These are phyloP conservation scores for Mycena latifolia DNA, from an alignment of 768 basidiomycete species.

Conservation along the genomic window DNA sequence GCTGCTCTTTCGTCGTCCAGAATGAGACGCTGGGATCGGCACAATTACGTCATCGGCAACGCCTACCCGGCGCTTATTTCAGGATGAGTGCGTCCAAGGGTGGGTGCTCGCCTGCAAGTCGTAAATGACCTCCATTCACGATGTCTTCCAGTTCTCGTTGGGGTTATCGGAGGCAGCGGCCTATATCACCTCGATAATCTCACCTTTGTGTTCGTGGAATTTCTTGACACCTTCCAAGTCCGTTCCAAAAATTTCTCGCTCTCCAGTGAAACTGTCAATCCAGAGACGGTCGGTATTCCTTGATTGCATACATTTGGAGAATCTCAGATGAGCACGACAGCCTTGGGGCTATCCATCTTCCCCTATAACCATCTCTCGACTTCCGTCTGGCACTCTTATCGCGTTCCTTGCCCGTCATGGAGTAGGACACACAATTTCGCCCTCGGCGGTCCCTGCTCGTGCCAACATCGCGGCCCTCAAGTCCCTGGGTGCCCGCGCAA, in stretches of 20 bases:
- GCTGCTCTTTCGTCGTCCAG: too few relatives aligned
- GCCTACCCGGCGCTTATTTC: too few relatives aligned
- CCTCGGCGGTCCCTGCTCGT: constrained; percentile 83
- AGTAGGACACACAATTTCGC: constrained; percentile 77
- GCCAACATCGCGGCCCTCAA: constrained; percentile 98
- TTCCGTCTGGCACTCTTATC: constrained; percentile 82
- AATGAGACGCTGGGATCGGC: too few relatives aligned
- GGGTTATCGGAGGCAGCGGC: constrained; percentile 93
- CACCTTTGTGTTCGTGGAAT: constrained; percentile 77
- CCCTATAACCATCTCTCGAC: constrained; percentile 87
- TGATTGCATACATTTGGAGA: not conserved
- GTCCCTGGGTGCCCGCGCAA: constrained; percentile 86
- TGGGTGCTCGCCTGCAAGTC: not conserved
- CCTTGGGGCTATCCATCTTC: constrained; percentile 96
- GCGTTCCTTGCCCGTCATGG: constrained; percentile 97
- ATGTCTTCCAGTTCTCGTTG: constrained; percentile 73
- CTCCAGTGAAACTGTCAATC: constrained; percentile 75
- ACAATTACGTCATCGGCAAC: too few relatives aligned
- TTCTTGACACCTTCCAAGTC: too few relatives aligned
- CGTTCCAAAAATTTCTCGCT: not conserved
- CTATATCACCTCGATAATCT: constrained; percentile 95
- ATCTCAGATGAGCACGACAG: constrained; percentile 51
- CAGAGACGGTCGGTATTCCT: constrained; percentile 74
- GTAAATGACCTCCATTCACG: not conserved
- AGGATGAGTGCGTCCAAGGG: constrained; percentile 23